Evolutionary conservation across 202 grass and related monocot genomes (phyloP).

Genomic region (Musa balbisiana): DNA sequence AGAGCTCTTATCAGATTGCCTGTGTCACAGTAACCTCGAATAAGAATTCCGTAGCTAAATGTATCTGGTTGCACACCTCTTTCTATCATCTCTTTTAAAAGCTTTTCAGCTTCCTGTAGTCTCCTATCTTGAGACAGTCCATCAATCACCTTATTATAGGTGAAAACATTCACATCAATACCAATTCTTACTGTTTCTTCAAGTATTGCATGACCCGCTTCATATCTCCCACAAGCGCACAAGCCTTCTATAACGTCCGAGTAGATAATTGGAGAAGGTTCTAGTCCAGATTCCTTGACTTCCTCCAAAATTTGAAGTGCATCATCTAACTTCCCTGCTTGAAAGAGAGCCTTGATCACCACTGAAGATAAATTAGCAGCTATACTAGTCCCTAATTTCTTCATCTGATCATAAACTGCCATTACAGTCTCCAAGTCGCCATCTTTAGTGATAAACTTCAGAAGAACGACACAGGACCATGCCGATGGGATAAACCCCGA

Average conservation of each 20-base stretch:
- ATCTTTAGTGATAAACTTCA: slow-evolving; percentile 33
- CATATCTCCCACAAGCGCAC: slow-evolving; percentile 40
- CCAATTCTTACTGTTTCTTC: slow-evolving; percentile 33
- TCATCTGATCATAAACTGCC: slow-evolving; percentile 43
- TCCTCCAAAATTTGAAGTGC: slow-evolving; percentile 39
- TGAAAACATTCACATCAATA: slow-evolving; percentile 34
- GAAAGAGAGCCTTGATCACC: slow-evolving; percentile 43
- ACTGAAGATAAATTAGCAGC: slow-evolving; percentile 38
- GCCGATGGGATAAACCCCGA: slow-evolving; percentile 40
- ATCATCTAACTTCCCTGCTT: slow-evolving; percentile 35
- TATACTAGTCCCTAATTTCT: slow-evolving; percentile 25
- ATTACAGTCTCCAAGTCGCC: slow-evolving; percentile 30
- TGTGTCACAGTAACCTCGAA: slow-evolving; percentile 49
- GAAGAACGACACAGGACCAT: slow-evolving; percentile 41
- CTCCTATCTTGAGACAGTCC: slow-evolving; percentile 64
- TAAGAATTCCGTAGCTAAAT: slow-evolving; percentile 62
- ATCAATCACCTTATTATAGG: slow-evolving; percentile 67
- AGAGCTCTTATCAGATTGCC: slow-evolving; percentile 47
- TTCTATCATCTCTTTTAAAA: slow-evolving; percentile 49
- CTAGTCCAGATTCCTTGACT: slow-evolving; percentile 45
- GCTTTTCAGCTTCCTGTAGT: slow-evolving; percentile 59
- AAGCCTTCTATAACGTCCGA: slow-evolving; percentile 45
- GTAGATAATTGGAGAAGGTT: slow-evolving; percentile 38
- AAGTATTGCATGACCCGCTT: slow-evolving; percentile 40
- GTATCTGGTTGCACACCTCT: slow-evolving; percentile 35